phyloP scores from a whole-genome alignment of 768 basidiomycete genomes.

The Lentinus brumalis region DNA sequence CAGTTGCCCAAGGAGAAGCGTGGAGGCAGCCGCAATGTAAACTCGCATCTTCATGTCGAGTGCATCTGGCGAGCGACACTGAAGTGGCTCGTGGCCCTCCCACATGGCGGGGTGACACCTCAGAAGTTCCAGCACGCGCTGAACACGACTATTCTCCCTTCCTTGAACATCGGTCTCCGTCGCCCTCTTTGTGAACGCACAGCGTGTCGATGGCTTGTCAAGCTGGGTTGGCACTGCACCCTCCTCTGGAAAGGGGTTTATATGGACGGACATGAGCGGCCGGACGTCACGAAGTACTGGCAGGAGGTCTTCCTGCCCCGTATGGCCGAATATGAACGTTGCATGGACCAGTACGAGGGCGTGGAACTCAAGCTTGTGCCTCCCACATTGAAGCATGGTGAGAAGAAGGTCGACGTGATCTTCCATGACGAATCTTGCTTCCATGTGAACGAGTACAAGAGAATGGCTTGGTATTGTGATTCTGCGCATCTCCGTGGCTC shows the following conservation, averaged over 20 bases:
- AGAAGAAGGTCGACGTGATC: constrained; percentile 28
- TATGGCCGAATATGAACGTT: constrained; percentile 25
- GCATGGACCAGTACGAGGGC: constrained; percentile 23
- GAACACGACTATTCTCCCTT: background rate
- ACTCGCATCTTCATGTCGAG: background rate
- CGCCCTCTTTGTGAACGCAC: constrained; percentile 6
- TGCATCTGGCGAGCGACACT: background rate
- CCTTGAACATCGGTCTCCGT: background rate
- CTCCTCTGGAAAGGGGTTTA: constrained; percentile 13
- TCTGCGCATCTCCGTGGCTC: background rate
- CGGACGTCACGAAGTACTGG: constrained; percentile 16
- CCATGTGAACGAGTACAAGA: constrained; percentile 31
- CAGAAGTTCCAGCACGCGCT: background rate
- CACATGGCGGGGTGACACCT: background rate
- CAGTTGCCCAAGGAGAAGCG: background rate
- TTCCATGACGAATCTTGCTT: constrained; percentile 38
- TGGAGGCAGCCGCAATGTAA: background rate
- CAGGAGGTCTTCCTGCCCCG: constrained; percentile 20
- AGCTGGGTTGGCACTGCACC: constrained; percentile 10
- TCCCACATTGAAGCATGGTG: constrained; percentile 17
- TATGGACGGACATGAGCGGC: constrained; percentile 21
- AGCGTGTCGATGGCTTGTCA: constrained; percentile 13
- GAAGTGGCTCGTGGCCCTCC: background rate
- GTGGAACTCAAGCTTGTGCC: constrained; percentile 18
- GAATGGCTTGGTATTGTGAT: constrained; percentile 1